Percentiles rank a stretch among this genome's conserved stretches.
Conservation (phyloP, 345 rosid species). For the Citrus glauca region DNA sequence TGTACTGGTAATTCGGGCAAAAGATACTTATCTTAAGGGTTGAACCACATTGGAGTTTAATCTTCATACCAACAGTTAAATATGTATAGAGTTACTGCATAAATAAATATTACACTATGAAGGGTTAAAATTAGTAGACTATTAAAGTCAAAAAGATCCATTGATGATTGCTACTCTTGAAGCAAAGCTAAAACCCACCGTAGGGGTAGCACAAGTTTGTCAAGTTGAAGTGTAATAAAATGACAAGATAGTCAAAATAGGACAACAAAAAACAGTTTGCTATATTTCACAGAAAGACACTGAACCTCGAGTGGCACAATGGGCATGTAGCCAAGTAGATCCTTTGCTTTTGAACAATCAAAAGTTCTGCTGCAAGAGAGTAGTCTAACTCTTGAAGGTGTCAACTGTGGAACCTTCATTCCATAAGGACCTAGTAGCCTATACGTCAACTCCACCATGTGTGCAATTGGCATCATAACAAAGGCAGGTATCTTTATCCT, state of each 20-base stretch:
- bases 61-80: not conserved
- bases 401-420: conserved; percentile 87
- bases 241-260: not conserved
- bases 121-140: not conserved
- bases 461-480: conserved; percentile 79
- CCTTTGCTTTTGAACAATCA: conserved; percentile 74
- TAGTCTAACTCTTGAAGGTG: conserved; percentile 86
- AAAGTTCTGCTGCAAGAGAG: conserved; percentile 80
- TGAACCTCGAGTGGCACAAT: conserved; percentile 76
- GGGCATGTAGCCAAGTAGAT: conserved; percentile 76
- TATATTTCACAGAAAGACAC: conserved; percentile 6
- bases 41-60: not conserved
- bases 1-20: not conserved
- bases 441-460: conserved; percentile 64
- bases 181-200: not conserved
- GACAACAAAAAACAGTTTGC: not conserved
- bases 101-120: not conserved
- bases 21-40: not conserved
- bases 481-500: conserved; percentile 75
- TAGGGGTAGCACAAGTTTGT: not conserved
- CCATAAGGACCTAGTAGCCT: conserved; percentile 73
- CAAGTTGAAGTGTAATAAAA: conserved; percentile 1
- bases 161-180: conserved; percentile 2
- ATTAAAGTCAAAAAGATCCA: not conserved
- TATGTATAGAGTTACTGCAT: not conserved